A percentile compares a stretch with the other conserved stretches of the same genome.
These are phyloP conservation scores for Cladophialophora immunda DNA, from an alignment of 2,329 filamentous ascomycete genomes.

Conservation along the genomic window DNA sequence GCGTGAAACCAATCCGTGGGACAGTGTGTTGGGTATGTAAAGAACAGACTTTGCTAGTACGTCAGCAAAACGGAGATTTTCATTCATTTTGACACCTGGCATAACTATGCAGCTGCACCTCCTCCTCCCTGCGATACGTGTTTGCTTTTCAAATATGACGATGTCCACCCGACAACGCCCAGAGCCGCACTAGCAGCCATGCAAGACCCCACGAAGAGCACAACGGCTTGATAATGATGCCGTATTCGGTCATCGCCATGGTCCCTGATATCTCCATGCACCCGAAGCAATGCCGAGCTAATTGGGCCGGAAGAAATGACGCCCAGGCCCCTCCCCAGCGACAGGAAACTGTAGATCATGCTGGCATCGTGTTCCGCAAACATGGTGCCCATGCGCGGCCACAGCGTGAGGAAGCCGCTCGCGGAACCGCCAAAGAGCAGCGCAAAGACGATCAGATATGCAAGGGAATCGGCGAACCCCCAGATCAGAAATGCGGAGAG, in stretches of 20 bases:
- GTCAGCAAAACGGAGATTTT: too few relatives aligned
- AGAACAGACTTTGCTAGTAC: not conserved
- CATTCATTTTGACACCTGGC: not conserved
- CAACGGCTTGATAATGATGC: conserved; percentile 1
- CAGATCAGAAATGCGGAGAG: conserved; percentile 57
- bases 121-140: not conserved
- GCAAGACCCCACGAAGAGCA: conserved; percentile 30
- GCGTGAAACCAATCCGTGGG: not conserved
- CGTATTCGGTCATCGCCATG: not conserved
- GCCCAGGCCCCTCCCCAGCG: conserved; percentile 60
- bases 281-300: conserved; percentile 50
- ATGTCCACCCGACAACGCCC: conserved; percentile 10
- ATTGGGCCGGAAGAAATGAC: conserved; percentile 61
- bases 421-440: conserved; percentile 56
- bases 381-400: conserved; percentile 56
- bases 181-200: conserved; percentile 28
- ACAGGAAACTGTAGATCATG: conserved; percentile 59
- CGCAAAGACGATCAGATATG: conserved; percentile 51
- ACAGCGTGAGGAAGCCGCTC: conserved; percentile 52
- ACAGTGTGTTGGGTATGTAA: not conserved
- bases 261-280: not conserved
- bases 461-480: conserved; percentile 55
- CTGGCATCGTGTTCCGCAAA: conserved; percentile 53
- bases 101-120: not conserved
- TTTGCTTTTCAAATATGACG: conserved; percentile 11